Percentiles rank a stretch among this genome's conserved stretches.
Conservation (phyloP, 495 filamentous ascomycete genomes). For the Hyaloscypha hepaticicola region DNA sequence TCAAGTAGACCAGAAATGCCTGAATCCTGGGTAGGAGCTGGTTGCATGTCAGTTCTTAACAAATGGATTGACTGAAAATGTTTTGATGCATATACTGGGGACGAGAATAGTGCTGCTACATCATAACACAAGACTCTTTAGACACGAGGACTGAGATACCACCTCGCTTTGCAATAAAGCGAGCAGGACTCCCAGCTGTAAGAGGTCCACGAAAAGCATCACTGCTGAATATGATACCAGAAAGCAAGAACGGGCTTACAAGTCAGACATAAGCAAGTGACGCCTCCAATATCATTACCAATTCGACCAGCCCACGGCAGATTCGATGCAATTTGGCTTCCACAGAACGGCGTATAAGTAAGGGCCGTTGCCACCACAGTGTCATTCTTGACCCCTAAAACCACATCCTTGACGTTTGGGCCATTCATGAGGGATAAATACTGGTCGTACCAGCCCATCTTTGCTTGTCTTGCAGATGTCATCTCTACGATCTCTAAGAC, state of each 20-base stretch:
- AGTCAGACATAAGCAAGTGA: slow-evolving; percentile 59
- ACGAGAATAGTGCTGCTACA: neutral
- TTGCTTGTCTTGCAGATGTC: slow-evolving; percentile 34
- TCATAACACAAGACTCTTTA: neutral
- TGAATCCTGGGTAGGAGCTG: slow-evolving; percentile 11
- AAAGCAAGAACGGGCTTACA: slow-evolving; percentile 36
- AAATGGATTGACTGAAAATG: slow-evolving; percentile 18
- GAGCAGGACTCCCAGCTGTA: neutral
- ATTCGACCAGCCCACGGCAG: slow-evolving; percentile 59
- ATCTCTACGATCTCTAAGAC: slow-evolving; percentile 58
- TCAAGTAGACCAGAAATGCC: slow-evolving; percentile 23
- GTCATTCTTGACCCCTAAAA: slow-evolving; percentile 45
- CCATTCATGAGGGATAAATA: slow-evolving; percentile 47
- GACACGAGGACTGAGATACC: neutral
- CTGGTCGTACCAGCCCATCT: slow-evolving; percentile 56
- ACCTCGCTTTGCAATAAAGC: neutral
- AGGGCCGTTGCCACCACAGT: slow-evolving; percentile 54
- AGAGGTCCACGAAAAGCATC: neutral
- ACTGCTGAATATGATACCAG: neutral
- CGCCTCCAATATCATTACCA: slow-evolving; percentile 54
- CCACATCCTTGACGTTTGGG: slow-evolving; percentile 48
- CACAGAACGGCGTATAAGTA: slow-evolving; percentile 52
- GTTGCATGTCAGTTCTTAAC: neutral
- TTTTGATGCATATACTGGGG: neutral
- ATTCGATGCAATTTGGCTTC: slow-evolving; percentile 52